A percentile compares a stretch with the other conserved stretches of the same genome.
phyloP scores from a whole-genome alignment of 179 eudicot genomes.

The Patellifolia procumbens region DNA sequence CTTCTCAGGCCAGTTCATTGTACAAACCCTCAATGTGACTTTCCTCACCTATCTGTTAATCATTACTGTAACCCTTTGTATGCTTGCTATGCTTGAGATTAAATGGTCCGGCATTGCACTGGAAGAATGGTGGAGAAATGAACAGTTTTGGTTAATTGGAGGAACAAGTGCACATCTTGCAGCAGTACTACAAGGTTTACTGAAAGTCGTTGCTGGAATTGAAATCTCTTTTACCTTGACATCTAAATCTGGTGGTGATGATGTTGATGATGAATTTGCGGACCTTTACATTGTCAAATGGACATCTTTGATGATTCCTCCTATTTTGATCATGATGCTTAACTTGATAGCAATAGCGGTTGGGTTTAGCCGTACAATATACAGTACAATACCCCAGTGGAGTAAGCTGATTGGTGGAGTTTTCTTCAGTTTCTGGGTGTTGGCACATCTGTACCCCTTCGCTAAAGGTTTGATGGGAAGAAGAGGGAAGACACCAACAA shows the following conservation, averaged over 20 bases:
- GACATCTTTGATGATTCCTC: constrained; percentile 87
- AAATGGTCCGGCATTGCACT: constrained; percentile 86
- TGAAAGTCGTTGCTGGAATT: constrained; percentile 81
- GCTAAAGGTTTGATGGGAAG: constrained; percentile 95
- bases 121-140: constrained; percentile 96
- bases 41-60: constrained; percentile 69
- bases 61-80: constrained; percentile 66
- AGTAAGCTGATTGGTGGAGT: constrained; percentile 85
- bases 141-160: constrained; percentile 92
- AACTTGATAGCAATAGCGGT: constrained; percentile 85
- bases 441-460: constrained; percentile 91
- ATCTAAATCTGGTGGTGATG: constrained; percentile 78
- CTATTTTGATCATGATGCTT: constrained; percentile 74
- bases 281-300: constrained; percentile 83
- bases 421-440: constrained; percentile 92
- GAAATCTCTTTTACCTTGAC: constrained; percentile 88
- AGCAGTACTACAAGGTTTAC: constrained; percentile 82
- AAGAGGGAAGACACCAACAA: constrained; percentile 86
- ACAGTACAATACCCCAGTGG: constrained; percentile 87
- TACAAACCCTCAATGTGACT: constrained; percentile 80
- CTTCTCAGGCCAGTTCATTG: constrained; percentile 92
- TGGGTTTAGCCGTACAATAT: constrained; percentile 83
- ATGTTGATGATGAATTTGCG: constrained; percentile 78
- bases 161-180: constrained; percentile 94
- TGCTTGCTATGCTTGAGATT: constrained; percentile 74